Evolutionary conservation across 805 yeast species (phyloP).

Genomic region (Lachancea meyersii): DNA sequence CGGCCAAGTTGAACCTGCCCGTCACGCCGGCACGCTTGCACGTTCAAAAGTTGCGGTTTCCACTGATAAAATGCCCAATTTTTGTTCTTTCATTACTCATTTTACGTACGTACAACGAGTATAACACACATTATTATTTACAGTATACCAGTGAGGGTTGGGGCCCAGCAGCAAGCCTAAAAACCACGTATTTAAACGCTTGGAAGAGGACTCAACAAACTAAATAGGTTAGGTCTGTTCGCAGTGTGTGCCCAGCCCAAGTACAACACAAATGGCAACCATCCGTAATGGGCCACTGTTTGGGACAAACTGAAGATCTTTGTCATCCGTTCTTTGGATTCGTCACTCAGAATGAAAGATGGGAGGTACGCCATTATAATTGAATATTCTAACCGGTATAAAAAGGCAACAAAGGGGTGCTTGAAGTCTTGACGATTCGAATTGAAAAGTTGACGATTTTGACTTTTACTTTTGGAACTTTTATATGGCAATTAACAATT

Average conservation of each 20-base stretch:
- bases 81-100: constrained; percentile 5
- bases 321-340: constrained; percentile 72
- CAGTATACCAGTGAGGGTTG: too few species aligned
- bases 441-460: neutral
- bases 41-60: too few species aligned
- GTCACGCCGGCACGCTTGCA: too few species aligned
- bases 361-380: constrained; percentile 29
- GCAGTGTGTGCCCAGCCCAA: constrained; percentile 80
- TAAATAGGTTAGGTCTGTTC: constrained; percentile 75
- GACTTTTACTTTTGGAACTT: too few species aligned
- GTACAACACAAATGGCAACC: constrained; percentile 92
- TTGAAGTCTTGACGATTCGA: neutral
- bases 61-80: too few species aligned
- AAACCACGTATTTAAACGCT: constrained; percentile 33
- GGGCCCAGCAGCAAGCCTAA: too few species aligned
- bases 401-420: too few species aligned
- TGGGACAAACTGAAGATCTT: constrained; percentile 78
- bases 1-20: neutral
- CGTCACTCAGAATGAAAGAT: constrained; percentile 34
- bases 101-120: too few species aligned
- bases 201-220: constrained; percentile 34
- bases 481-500: too few species aligned
- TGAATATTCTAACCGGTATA: neutral
- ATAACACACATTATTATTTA: constrained; percentile 3
- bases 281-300: constrained; percentile 89